Evolutionary conservation across 2,329 filamentous ascomycete genomes (phyloP).

Genomic region (Colletotrichum sp.): DNA sequence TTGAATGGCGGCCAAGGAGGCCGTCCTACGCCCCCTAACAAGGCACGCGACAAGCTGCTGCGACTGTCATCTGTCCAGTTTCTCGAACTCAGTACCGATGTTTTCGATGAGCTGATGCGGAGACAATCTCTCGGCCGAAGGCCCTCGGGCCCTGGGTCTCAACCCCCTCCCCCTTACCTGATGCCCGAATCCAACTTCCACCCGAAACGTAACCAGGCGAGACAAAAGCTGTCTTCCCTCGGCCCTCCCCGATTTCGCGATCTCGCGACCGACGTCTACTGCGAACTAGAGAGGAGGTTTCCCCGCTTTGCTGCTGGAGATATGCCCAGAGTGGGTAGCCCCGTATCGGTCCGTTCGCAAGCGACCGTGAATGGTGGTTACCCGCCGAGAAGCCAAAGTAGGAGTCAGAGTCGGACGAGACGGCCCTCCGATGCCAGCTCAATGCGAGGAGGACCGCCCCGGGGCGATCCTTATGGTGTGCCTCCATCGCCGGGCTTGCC

Average conservation of each 20-base stretch:
- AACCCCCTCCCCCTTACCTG: constrained; percentile 72
- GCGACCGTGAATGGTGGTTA: constrained; percentile 63
- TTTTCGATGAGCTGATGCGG: constrained; percentile 92
- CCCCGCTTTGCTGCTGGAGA: constrained; percentile 78
- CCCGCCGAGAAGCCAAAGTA: constrained; percentile 56
- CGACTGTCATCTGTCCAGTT: constrained; percentile 92
- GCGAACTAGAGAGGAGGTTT: constrained; percentile 89
- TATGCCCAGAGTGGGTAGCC: constrained; percentile 71
- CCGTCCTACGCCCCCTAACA: constrained; percentile 77
- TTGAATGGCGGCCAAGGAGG: constrained; percentile 80
- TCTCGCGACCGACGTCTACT: constrained; percentile 93
- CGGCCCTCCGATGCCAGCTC: constrained; percentile 69
- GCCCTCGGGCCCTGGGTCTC: constrained; percentile 55
- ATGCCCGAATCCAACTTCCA: constrained; percentile 90
- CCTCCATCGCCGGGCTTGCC: constrained; percentile 62
- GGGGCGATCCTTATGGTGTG: constrained; percentile 52
- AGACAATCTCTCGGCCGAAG: constrained; percentile 73
- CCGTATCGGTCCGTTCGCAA: constrained; percentile 66
- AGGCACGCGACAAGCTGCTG: constrained; percentile 92
- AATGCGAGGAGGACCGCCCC: constrained; percentile 51
- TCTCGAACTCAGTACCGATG: constrained; percentile 95
- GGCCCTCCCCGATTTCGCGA: constrained; percentile 88
- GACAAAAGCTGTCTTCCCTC: constrained; percentile 90
- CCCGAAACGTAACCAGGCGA: constrained; percentile 96
- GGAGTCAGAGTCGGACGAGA: constrained; percentile 58